These are phyloP conservation scores for Colletotrichum agaves DNA, from an alignment of 2,329 filamentous ascomycete genomes.

Conservation along the genomic window DNA sequence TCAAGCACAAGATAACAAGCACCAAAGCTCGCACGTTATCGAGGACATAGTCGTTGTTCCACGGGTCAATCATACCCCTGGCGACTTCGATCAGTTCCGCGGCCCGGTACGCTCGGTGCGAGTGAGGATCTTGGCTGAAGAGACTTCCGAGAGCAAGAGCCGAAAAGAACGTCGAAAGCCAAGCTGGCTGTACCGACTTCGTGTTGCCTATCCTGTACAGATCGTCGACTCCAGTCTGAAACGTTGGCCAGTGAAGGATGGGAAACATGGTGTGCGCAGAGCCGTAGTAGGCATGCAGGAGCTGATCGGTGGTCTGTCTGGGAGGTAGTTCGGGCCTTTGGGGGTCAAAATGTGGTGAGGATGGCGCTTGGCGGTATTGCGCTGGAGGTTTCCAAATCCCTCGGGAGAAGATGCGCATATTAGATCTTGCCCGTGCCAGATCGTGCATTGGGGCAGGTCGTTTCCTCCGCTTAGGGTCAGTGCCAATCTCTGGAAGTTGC, in stretches of 20 bases:
- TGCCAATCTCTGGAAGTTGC: constrained; percentile 72
- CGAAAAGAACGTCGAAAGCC: constrained; percentile 83
- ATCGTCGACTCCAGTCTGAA: constrained; percentile 79
- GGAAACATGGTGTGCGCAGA: constrained; percentile 85
- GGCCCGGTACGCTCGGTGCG: constrained; percentile 63
- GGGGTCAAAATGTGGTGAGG: constrained; percentile 58
- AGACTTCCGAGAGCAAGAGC: constrained; percentile 86
- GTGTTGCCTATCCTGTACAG: constrained; percentile 76
- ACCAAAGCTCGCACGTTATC: constrained; percentile 80
- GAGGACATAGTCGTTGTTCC: constrained; percentile 80
- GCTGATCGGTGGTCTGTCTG: constrained; percentile 74
- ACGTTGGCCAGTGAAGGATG: constrained; percentile 88
- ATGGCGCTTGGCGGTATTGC: constrained; percentile 67
- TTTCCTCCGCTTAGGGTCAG: constrained; percentile 72
- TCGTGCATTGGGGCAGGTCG: constrained; percentile 73
- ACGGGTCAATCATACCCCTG: constrained; percentile 78
- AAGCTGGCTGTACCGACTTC: constrained; percentile 71
- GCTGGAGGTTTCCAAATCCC: constrained; percentile 85
- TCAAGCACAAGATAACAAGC: constrained; percentile 81
- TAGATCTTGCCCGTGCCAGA: constrained; percentile 76
- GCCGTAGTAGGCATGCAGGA: constrained; percentile 80
- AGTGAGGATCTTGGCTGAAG: constrained; percentile 69
- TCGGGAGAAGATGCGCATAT: constrained; percentile 77
- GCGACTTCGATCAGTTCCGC: constrained; percentile 77
- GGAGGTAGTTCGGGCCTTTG: constrained; percentile 75